Conservation (phyloP, 2,329 filamentous ascomycete genomes). For the Lasiodiplodia sp. region DNA sequence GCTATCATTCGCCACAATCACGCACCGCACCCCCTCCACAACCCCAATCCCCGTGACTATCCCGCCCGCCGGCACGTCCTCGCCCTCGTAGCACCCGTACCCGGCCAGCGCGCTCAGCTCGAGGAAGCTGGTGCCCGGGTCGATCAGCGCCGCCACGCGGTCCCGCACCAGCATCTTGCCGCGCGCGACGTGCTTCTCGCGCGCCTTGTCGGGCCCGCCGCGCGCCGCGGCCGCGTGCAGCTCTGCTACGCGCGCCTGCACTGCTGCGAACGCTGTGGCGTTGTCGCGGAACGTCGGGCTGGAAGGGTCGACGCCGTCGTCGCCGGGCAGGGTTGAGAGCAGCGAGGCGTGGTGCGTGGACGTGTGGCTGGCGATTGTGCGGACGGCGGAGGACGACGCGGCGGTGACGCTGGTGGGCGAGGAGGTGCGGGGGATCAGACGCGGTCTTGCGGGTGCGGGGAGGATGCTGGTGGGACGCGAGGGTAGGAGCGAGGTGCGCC, state of each 20-base stretch:
- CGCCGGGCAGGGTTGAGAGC: slow-evolving; percentile 76
- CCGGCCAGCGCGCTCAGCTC: slow-evolving; percentile 94
- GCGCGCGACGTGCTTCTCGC: slow-evolving; percentile 83
- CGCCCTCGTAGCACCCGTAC: slow-evolving; percentile 82
- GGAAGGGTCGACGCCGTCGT: slow-evolving; percentile 72
- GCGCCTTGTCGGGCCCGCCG: slow-evolving; percentile 81
- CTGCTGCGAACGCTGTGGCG: slow-evolving; percentile 75
- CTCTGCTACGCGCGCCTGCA: slow-evolving; percentile 71
- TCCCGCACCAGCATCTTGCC: slow-evolving; percentile 96
- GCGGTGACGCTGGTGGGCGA: background rate
- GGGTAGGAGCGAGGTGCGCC: background rate
- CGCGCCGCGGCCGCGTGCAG: slow-evolving; percentile 75
- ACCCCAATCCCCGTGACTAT: slow-evolving; percentile 93
- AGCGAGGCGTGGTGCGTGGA: slow-evolving; percentile 81
- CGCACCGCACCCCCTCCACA: slow-evolving; percentile 88
- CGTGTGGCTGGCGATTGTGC: slow-evolving; percentile 75
- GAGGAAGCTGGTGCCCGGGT: slow-evolving; percentile 87
- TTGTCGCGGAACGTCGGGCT: slow-evolving; percentile 86
- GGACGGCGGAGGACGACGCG: slow-evolving; percentile 20
- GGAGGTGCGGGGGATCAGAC: background rate
- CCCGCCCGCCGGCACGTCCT: slow-evolving; percentile 86
- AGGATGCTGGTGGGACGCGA: background rate
- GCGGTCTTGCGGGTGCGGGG: background rate
- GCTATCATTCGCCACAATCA: slow-evolving; percentile 95
- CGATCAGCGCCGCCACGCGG: slow-evolving; percentile 83